Base-by-base conservation (phyloP, 805 yeast species). In the Yarrowia sp. region DNA sequence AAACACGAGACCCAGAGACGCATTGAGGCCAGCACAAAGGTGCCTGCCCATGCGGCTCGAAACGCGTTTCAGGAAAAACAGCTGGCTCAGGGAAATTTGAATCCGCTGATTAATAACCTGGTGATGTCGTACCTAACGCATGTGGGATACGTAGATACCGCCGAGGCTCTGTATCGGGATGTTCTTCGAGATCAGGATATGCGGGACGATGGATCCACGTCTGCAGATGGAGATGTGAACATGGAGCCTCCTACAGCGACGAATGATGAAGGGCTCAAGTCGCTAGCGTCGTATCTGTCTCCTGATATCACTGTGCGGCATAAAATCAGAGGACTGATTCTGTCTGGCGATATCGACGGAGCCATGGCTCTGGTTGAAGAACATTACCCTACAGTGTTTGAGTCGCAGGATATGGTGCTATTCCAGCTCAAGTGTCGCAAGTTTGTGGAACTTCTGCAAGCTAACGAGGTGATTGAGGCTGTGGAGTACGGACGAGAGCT, bases 131-230 rank as follows among this genome's bases (percentile, higher is more conserved):
- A 87, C 74, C 82, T 89, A 46, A 80, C 82, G n/a, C 86, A 87
- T 73, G 82, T 83, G 67, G 92, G 92, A 2, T 84, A 82, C 72
- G 79, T 81, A 40, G 86, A 85, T 68, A 83, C 86, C 2, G 84
- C 86, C 2, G 79, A 79, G 69, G 84, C 86, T 0, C 84, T 89
- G 69, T 77, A 81, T 26, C 75, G 78, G 45, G 91, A 87, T 71
- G 72, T 84, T 40, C 71, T 72, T 10, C 71, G 74, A 19, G 82
- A 81, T 58, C 40, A 70, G 69, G 69, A 70, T 26, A 69, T 53
- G 38, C 42, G 43, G 52, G 71, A 69, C 15, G 66, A 71, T 22
- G 71, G 72, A 10, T 26, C 32, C 32, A 26, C 32, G 32, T 26
- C 32, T 26, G 71, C 56, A n/a, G 59, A 26, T 1, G 59, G 45